Percentiles rank a stretch among this genome's conserved stretches.
Conservation (phyloP, 2,329 filamentous ascomycete species). For the Daldinia sp. region DNA sequence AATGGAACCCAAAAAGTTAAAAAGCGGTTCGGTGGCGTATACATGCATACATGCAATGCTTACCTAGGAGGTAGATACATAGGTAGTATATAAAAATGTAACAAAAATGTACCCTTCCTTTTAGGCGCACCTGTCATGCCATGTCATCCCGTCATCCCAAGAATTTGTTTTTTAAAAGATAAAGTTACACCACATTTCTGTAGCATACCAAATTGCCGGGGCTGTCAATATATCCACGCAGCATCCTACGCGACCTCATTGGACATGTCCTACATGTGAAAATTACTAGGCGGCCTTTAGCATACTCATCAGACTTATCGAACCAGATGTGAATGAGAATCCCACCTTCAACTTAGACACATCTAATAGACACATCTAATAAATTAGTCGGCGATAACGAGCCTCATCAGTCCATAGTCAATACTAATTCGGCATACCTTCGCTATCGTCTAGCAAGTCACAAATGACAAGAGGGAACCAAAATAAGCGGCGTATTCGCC, state of each 20-base stretch:
- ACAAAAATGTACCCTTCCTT: too few relatives aligned
- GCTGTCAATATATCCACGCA: not conserved
- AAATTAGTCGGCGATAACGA: not conserved
- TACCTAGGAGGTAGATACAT: too few relatives aligned
- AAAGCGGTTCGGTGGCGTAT: not conserved
- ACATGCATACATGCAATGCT: not conserved
- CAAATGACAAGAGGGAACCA: not conserved
- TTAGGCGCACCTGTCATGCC: slow-evolving; percentile 8
- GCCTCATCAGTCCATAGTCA: not conserved
- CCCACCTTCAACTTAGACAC: not conserved
- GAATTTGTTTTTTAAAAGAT: slow-evolving; percentile 15
- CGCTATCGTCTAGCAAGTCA: not conserved
- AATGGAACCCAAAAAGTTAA: not conserved
- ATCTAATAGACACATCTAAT: not conserved
- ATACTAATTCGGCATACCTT: not conserved
- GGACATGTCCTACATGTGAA: not conserved
- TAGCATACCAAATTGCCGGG: slow-evolving; percentile 8
- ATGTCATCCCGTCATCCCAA: too few relatives aligned
- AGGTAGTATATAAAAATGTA: too few relatives aligned
- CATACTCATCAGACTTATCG: not conserved
- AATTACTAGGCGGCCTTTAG: not conserved
- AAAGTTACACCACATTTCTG: slow-evolving; percentile 15
- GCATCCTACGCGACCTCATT: not conserved
- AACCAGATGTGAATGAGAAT: not conserved
- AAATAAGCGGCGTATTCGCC: slow-evolving; percentile 26